These are phyloP conservation scores for Chalara sp. DNA, from an alignment of 2,329 filamentous ascomycete genomes.

Conservation along the genomic window DNA sequence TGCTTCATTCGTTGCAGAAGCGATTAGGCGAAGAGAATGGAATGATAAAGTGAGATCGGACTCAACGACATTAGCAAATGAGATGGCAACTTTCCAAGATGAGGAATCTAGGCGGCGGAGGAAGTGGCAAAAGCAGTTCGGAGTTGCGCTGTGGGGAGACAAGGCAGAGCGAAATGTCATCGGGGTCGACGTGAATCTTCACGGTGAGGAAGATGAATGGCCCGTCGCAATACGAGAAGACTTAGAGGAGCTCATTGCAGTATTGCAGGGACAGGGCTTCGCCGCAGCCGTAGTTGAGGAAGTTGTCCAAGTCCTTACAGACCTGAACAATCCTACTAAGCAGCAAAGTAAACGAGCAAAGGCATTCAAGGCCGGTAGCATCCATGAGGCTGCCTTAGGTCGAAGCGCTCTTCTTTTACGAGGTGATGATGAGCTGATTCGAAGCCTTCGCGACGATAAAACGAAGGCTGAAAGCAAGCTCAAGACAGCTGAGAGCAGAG, in stretches of 20 bases:
- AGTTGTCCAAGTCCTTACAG: constrained; percentile 67
- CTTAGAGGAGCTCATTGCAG: constrained; percentile 64
- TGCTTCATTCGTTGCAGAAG: constrained; percentile 80
- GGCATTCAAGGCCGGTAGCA: constrained; percentile 92
- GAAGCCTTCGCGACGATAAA: constrained; percentile 78
- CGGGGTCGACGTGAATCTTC: constrained; percentile 78
- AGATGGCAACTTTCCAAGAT: constrained; percentile 86
- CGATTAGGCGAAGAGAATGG: constrained; percentile 83
- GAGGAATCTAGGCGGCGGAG: constrained; percentile 84
- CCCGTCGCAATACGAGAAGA: constrained; percentile 70
- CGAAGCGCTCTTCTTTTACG: constrained; percentile 77
- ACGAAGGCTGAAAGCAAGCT: constrained; percentile 64
- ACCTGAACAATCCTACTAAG: constrained; percentile 74
- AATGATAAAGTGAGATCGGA: constrained; percentile 83
- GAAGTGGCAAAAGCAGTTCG: constrained; percentile 85
- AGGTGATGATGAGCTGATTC: constrained; percentile 77
- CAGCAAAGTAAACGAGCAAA: constrained; percentile 83
- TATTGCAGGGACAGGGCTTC: constrained; percentile 56
- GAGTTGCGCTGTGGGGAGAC: constrained; percentile 60
- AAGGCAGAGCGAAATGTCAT: constrained; percentile 62
- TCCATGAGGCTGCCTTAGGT: constrained; percentile 86
- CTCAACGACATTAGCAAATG: constrained; percentile 80
- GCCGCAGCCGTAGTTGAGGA: constrained; percentile 64
- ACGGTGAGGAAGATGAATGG: constrained; percentile 75
- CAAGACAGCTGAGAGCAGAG: constrained; percentile 79